Base-by-base conservation (phyloP, 176 grass and related monocot species). In the Oryza meyeriana region DNA sequence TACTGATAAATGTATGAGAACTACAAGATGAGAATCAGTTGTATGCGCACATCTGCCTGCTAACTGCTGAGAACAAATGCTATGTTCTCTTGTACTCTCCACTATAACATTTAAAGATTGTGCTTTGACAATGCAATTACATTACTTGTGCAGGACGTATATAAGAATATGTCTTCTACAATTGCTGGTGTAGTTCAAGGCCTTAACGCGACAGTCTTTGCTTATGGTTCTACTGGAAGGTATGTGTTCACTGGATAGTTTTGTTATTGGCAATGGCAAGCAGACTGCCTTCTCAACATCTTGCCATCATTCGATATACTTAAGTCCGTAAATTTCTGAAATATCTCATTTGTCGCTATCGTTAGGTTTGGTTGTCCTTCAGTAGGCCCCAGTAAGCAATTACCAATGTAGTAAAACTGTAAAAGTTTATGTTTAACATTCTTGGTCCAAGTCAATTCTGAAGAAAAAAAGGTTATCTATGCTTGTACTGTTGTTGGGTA, bases 141-240 rank as follows among this genome's bases (percentile, higher is more conserved):
- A 74, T 74, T 74, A 22, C 61, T 85, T 85, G 38, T 50, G 34
- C 90, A 99, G 96, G 91, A 95, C 0, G 93, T 99, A 44, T 99
- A 99, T 78, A 95, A 81, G 83, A 95, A 95, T 67, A 87, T 99
- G 83, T 95, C 93, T 55, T 88, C 87, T 75, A 99, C 93, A 32
- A 95, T 99, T 85, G 80, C 78, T 83, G 93, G 93, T 38, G 96
- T 99, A 69, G 88, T 99, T 81, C 96, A 99, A 87, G 96, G 96
- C 20, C 96, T 99, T 61, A 99, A 99, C 72, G 96, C 93, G 5
- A 99, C 96, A 64, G 93, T 99, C 61, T 99, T 99, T 90, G 96
- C 96, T 48, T 99, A 99, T 83, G 96, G 96, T 77, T 99, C 96
- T 80, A 99, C 96, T 75, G 96, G 96, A 94, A 99, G 96, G 96